Base-by-base conservation (phyloP, 2,329 filamentous ascomycete genomes). In the Penicillium sp. region DNA sequence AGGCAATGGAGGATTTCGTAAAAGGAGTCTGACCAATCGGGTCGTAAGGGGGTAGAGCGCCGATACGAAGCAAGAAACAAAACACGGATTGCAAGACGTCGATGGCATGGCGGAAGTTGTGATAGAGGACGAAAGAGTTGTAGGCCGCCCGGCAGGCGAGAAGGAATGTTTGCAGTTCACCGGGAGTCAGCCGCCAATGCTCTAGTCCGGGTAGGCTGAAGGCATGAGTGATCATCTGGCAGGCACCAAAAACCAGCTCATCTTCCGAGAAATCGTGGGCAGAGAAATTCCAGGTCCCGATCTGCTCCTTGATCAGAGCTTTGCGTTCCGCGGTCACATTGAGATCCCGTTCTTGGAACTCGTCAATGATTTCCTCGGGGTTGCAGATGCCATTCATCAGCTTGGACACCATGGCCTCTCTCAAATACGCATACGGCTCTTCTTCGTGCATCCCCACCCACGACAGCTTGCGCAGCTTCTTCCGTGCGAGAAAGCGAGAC, bases 71-170 rank as follows among this genome's bases (percentile, higher is more conserved):
- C 6, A 98, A 86, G 74, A 97, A 97, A 79, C 90, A 89, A 76
- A 97, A 98, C 3, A 93, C 88, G 1, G 94, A 96, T 77, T 98
- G 94, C 57, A 98, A 84, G 30, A 99, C 95, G 78, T 99, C 95
- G 64, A 97, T 90, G 24, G 97, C 95, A 78, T 99, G 95, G 58
- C 94, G 91, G 76, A 98, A 99, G 79, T 99, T 99, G 82, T 99
- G 95, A 74, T 98, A 99, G 24, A 94, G 91, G 38, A 97, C 93
- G 76, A 97, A 97, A 61, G 88, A 91, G 77, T 98, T 98, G 81
- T 99, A 99, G n/a, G 95, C 92, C 53, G 90, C 89, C 64, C 94
- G 90, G 73, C 93, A 95, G 57, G 93, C 93, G 65, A 96, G 86
- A 63, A 98, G 83, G 73, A 97, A 98, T 58, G 87, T 89, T 67